Evolutionary conservation across 139 green algal genomes (phyloP), one percentile per base, ranked within the genome.

Genomic region (Astrephomene gubernaculifera): DNA sequence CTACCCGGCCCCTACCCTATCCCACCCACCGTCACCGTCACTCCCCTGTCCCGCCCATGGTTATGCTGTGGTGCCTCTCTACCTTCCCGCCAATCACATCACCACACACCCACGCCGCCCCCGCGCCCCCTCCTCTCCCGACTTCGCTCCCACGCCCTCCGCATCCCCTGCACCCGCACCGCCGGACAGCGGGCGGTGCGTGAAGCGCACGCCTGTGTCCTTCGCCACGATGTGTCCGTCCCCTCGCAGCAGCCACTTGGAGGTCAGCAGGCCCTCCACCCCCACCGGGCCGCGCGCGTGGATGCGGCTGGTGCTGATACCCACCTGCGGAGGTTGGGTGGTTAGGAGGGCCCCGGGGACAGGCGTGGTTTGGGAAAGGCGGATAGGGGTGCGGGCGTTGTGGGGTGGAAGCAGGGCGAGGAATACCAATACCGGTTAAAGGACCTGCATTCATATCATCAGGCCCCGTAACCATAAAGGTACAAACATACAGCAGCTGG

Each of bases 181-280:
- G 14, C 44, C 83, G 87, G 90, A 36, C 60, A 99, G 87, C 27
- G 82, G 21, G 69, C 91, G 93, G 91, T 98, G 96, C 24, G 94
- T 98, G 92, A 99, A 99, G 2, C 83, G 86, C 45, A 99, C 94
- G 35, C 92, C 92, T 33, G 78, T 93, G 92, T 99, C 97, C 88
- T 99, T 99, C n/a, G 91, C 89, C 64, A 98, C 96, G 5, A 97
- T 73, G 60, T 98, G 95, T 22, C 94, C 97, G 17, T 70, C 67
- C 31, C 97, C 97, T 14, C 95, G 88, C 86, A 99, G 86, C 53
- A 98, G 79, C 90, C 92, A 99, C 76, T 96, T 94, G 38, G 94
- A 98, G 14, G 97, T 99, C 24, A 99, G 92, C 88, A 99, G 91
- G 1, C 98, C 98, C 90, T 99, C 97, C 60, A 99, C 98, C 10